Base-by-base conservation (phyloP, 768 basidiomycete genomes). In the Chalciporus chontae region DNA sequence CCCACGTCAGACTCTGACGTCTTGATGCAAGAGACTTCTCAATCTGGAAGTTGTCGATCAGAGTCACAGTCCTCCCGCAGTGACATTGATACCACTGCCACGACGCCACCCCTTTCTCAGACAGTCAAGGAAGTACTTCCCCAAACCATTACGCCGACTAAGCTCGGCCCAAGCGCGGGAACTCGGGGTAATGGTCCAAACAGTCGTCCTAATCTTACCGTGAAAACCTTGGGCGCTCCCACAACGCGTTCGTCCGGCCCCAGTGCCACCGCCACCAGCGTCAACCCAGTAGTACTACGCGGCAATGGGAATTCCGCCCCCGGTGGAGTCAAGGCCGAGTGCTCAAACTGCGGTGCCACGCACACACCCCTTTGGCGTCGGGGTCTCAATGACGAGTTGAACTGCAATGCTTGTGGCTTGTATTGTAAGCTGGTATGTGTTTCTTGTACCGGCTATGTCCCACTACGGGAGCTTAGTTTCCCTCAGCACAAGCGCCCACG, bases 281-380 rank as follows among this genome's bases (percentile, higher is more conserved):
- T 80, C 31, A 79, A 77, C 56, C 72, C 76, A 6, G 69, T 74
- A 3, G 67, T 76, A 11, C 68, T 71, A 40, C 60, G 61, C 7
- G 55, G 55, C 8, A 65, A 56, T 43, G 32, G 51, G 49, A 65
- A 71, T 58, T 70, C 76, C 23, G 77, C 78, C 1, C 78, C 77
- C 5, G 77, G 75, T 18, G 79, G 79, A 26, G 76, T 78, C 51
- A 92, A 91, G 71, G 87, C 87, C 6, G 90, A 91, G 58, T 92
- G 90, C 61, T 85, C 85, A 7, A 92, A 91, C 67, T 92, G 90
- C 59, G 90, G 90, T 18, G 90, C 90, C 4, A 92, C 89, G 0
- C 89, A 90, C 55, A 92, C 90, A 0, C 90, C 90, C 7, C 77
- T 93, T 23, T 93, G 90, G 90, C 75, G 90, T 15, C 77, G 90